Base-by-base conservation (phyloP, 768 basidiomycete genomes). In the Chalciporus sphaerocephalus region DNA sequence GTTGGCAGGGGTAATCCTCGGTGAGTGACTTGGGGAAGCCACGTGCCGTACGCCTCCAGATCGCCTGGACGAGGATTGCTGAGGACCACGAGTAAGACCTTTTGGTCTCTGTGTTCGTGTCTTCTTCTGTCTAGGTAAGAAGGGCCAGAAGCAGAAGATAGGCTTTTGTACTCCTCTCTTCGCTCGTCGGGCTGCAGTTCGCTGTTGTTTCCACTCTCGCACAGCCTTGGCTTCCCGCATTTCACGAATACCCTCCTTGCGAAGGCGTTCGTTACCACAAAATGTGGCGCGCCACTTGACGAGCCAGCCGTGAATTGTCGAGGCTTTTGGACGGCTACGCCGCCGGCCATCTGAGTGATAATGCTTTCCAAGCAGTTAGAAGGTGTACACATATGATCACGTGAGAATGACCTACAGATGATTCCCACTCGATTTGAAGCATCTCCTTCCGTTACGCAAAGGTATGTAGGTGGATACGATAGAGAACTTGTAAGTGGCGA, bases 251-350 rank as follows among this genome's bases (percentile, higher is more conserved):
- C 86, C 86, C 70, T 79, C 78, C 63, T 68, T 75, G 50, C 85
- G 74, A 38, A 83, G 65, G 16, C 52, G 56, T 58, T 87, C 84
- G 57, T 85, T 72, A 27, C 83, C 84, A 24, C 74, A 58, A 24
- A 87, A 69, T 11, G 85, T 87, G 20, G 85, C 86, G 49, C 85
- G 75, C 77, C 81, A 76, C 65, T 87, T 88, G n/a, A 81, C 79
- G 48, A 87, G 69, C 84, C 85, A 88, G 24, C 86, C 86, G 53
- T 88, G 86, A 62, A 85, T 73, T 10, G 75, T 74, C 6, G 73
- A 74, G n/a, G 70, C 58, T 43, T 76, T 81, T 33, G 76, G 74
- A 24, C 71, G 73, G 38, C 75, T 79, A 36, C 66, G 71, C 32
- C 70, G 67, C 40, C 68, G 57, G 24, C 73, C 72, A 37, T 68